Conservation (phyloP, 2,329 filamentous ascomycete genomes). For the Aspergillus phoenicis region DNA sequence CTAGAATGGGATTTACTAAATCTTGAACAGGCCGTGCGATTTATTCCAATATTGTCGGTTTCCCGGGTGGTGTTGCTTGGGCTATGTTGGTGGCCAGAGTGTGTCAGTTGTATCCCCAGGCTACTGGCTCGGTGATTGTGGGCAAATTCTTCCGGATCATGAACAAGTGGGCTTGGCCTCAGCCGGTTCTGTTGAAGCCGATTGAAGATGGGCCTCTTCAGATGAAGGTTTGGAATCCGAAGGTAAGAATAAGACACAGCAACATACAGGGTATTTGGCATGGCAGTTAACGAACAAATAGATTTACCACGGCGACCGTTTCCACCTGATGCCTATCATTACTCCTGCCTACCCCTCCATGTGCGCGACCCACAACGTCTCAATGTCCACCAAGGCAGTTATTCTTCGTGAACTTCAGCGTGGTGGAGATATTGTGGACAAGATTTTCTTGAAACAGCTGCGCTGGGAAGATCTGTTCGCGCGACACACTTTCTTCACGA, state of each 20-base stretch:
- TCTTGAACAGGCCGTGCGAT: constrained; percentile 68
- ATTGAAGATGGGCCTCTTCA: constrained; percentile 81
- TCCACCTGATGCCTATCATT: constrained; percentile 96
- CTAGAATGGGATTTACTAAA: neutral
- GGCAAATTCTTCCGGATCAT: constrained; percentile 94
- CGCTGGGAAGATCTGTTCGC: constrained; percentile 87
- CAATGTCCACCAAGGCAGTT: constrained; percentile 78
- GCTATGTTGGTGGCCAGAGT: constrained; percentile 95
- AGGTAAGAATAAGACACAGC: constrained; percentile 54
- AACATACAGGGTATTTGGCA: neutral
- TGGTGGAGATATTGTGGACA: constrained; percentile 74
- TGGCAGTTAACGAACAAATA: constrained; percentile 44
- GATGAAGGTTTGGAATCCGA: constrained; percentile 92
- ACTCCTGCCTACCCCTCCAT: constrained; percentile 97
- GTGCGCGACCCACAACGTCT: constrained; percentile 96
- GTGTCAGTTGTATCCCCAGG: constrained; percentile 93
- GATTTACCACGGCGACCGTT: constrained; percentile 77
- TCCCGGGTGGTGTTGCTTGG: constrained; percentile 95
- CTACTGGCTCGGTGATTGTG: constrained; percentile 83
- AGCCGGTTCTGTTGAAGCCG: constrained; percentile 85
- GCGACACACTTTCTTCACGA: constrained; percentile 90
- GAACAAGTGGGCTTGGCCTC: constrained; percentile 88
- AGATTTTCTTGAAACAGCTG: constrained; percentile 74
- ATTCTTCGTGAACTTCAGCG: constrained; percentile 81
- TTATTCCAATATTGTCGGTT: constrained; percentile 95